A percentile compares a stretch with the other conserved stretches of the same genome.
These are phyloP conservation scores for Yamadazyma atlantica DNA, from an alignment of 1,139 yeast genomes.

Conservation along the genomic window DNA sequence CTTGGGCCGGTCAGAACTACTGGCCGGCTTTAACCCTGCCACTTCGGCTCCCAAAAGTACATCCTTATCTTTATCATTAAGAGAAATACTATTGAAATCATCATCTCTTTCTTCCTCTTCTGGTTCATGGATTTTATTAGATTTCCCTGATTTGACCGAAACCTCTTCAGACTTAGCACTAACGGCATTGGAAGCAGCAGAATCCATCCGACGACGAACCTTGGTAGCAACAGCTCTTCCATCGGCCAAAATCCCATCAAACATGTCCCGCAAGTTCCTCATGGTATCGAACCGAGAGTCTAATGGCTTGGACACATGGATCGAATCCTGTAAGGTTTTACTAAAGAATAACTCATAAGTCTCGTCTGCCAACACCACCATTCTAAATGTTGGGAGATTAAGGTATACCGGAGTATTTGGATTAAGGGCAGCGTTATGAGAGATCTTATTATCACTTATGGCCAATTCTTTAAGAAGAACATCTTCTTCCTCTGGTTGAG, in stretches of 20 bases:
- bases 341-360: slow-evolving; percentile 85
- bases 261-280: slow-evolving; percentile 77
- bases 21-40: slow-evolving; percentile 21
- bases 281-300: slow-evolving; percentile 45
- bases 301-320: slow-evolving; percentile 63
- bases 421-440: slow-evolving; percentile 75
- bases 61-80: slow-evolving; percentile 50
- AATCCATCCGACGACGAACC: slow-evolving; percentile 84
- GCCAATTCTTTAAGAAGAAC: slow-evolving; percentile 38
- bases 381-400: slow-evolving; percentile 86
- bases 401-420: slow-evolving; percentile 75
- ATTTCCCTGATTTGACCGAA: slow-evolving; percentile 27
- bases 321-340: slow-evolving; percentile 59
- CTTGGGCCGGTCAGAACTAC: slow-evolving; percentile 11
- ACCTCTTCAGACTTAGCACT: slow-evolving; percentile 21
- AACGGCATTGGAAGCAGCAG: slow-evolving; percentile 39
- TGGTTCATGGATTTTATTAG: slow-evolving; percentile 16
- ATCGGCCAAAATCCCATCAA: slow-evolving; percentile 89
- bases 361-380: slow-evolving; percentile 93
- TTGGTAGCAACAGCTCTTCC: slow-evolving; percentile 88
- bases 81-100: slow-evolving; percentile 46
- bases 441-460: slow-evolving; percentile 37
- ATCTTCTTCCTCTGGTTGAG: slow-evolving; percentile 61
- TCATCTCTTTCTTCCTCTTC: slow-evolving; percentile 51
- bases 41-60: slow-evolving; percentile 49